These are phyloP conservation scores for Obba rivulosa DNA, from an alignment of 768 basidiomycete species.

Conservation along the genomic window DNA sequence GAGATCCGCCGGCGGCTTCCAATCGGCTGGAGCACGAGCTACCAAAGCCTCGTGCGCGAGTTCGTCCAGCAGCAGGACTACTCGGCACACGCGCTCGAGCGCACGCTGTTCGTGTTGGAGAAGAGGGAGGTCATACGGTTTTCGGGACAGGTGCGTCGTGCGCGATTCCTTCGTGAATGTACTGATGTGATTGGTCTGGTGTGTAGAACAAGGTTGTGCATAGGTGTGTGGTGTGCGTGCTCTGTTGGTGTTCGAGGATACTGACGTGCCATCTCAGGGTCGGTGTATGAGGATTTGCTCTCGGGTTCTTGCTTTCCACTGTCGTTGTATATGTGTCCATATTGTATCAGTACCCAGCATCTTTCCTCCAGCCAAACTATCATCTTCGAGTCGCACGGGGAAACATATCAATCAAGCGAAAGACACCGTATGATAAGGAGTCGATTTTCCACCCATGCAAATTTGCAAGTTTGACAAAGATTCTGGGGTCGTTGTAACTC, in stretches of 20 bases:
- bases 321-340: conserved; percentile 4
- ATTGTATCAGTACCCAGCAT: neutral
- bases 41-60: conserved; percentile 87
- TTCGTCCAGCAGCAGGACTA: conserved; percentile 93
- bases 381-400: neutral
- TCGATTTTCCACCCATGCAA: too few relatives aligned
- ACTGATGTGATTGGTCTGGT: neutral
- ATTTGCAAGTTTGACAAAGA: too few relatives aligned
- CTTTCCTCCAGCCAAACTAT: neutral
- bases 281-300: neutral
- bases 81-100: conserved; percentile 84
- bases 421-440: too few relatives aligned
- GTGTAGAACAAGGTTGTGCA: conserved; percentile 52
- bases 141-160: conserved; percentile 50
- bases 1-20: conserved; percentile 80
- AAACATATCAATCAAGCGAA: too few relatives aligned
- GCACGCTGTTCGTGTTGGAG: conserved; percentile 88
- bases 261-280: too few relatives aligned
- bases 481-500: too few relatives aligned
- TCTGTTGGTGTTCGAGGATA: too few relatives aligned
- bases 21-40: conserved; percentile 95
- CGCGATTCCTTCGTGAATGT: neutral
- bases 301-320: neutral
- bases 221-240: conserved; percentile 23
- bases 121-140: conserved; percentile 94